Base-by-base conservation (phyloP, 805 yeast genomes). In the Yarrowia keelungensis region DNA sequence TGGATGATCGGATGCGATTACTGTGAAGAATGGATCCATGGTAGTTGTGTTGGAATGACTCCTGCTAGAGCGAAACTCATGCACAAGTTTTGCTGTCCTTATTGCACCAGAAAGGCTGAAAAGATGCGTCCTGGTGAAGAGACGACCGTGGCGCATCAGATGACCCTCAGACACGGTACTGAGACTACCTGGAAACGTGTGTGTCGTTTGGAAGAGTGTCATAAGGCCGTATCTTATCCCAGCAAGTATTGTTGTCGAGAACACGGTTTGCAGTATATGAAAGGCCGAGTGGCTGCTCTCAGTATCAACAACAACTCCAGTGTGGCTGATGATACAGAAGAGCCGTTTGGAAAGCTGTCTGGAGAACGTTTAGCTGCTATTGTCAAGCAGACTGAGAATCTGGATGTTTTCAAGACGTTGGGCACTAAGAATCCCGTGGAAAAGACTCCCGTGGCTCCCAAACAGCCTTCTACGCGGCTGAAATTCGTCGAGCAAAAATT, bases 1-100 rank as follows among this genome's bases (percentile, higher is more conserved):
- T 79, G 92, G 75, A 93, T 93, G 98, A 89, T 93, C n/a, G 91
- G 90, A 0, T 92, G 98, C 76, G 97, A 92, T 76, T 93, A 91
- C 7, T 93, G 98, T 78, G 97, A 92, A 74, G 97, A 91, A 69
- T 93, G 98, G 98, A 93, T 84, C 75, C 98, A 93, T 78, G 91
- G 92, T 77, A 80, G 79, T 56, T 93, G 98, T 76, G 85, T 92
- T 83, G 83, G 82, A 66, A 75, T 92, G 45, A 82, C 87, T 65
- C 76, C 75, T 9, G 78, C 80, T 67, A 84, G 83, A 73, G 82
- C 85, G 69, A 81, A 83, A 47, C 79, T 92, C 64, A 87, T 92
- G 11, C 81, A 84, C 58, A 83, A 84, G 68, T 92, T 84, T 74
- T 89, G 81, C 75, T 92, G 98, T 75, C 89, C 89, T 10, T 86